A percentile compares a stretch with the other conserved stretches of the same genome.
phyloP scores from a whole-genome alignment of 495 filamentous ascomycete genomes.

The Neurospora discreta region DNA sequence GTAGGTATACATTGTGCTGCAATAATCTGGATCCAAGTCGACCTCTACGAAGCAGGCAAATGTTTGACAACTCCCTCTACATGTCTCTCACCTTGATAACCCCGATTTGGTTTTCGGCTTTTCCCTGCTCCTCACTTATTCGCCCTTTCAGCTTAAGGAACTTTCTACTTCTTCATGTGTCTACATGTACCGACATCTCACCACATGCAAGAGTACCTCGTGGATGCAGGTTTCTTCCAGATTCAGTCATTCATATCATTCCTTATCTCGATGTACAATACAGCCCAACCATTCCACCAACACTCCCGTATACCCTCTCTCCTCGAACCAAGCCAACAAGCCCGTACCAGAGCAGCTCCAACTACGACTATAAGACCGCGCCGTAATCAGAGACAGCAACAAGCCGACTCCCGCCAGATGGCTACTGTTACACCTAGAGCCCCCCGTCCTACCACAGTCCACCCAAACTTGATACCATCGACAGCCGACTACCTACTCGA shows the following conservation, averaged over 20 bases:
- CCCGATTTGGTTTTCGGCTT: background rate
- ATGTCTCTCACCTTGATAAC: background rate
- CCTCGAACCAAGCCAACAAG: slow-evolving; percentile 43
- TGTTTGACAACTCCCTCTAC: background rate
- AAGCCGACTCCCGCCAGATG: slow-evolving; percentile 42
- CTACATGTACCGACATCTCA: too few relatives aligned
- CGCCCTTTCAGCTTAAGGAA: background rate
- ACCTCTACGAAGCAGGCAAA: background rate
- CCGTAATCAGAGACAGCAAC: slow-evolving; percentile 35
- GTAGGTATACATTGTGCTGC: background rate
- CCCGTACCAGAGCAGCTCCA: slow-evolving; percentile 43
- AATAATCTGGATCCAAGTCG: background rate
- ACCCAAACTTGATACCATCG: slow-evolving; percentile 29
- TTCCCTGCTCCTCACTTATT: background rate
- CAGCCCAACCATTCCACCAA: background rate
- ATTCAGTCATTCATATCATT: background rate
- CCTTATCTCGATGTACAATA: background rate
- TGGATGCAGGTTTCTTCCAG: background rate
- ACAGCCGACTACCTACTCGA: slow-evolving; percentile 29
- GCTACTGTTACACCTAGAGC: slow-evolving; percentile 26
- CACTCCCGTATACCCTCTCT: slow-evolving; percentile 38
- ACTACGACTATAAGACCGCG: slow-evolving; percentile 46
- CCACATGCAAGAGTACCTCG: background rate
- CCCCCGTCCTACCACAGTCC: slow-evolving; percentile 28
- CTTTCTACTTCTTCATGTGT: too few relatives aligned